Evolutionary conservation across 2,329 filamentous ascomycete species (phyloP), one percentile per base, ranked within the genome.

Genomic region (Neurospora sp.): DNA sequence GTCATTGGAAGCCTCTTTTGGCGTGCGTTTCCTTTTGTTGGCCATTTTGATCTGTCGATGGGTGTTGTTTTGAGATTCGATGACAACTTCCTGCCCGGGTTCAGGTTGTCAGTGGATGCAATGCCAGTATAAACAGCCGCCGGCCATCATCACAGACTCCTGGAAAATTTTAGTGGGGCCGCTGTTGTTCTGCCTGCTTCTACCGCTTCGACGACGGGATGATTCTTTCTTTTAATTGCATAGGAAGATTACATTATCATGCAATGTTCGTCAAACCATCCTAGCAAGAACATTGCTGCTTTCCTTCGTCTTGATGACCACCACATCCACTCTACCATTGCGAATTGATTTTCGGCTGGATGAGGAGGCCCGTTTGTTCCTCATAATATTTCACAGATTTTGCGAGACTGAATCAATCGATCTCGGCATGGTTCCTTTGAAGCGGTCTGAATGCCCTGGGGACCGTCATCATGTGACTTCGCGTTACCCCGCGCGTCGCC

Each of bases 1-100:
- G 41, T 74, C 74, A 28, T 70, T 72, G 66, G 66, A 66, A 15
- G 68, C 71, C 72, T 79, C 79, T 68, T 78, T 80, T 69, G 76
- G 71, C 15, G 76, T 74, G 67, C 81, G 80, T 77, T 84, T 84
- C 66, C 82, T 78, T 76, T 84, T 84, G 74, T 73, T 79, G 52
- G 77, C 80, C 82, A 83, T 84, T 68, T 66, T 72, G 33, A 28
- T 65, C 46, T 62, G 8, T 52, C 40, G 28, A 28, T 62, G 8
- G 36, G 37, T 12, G 39, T 66, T 33, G 38, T 17, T 23, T 8
- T 17, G 36, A 17, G 37, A 5, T 62, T 46, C 23, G 67, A 38
- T 39, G 46, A 28, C 28, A n/a, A 33, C 23, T 33, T 62, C 28
- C 52, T 62, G 52, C 15, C 52, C 52, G 52, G 28, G 52, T 62